Evolutionary conservation across 305 asterid genomes (phyloP), one percentile per base, ranked within the genome.

Genomic region (Fraxinus latifolia): DNA sequence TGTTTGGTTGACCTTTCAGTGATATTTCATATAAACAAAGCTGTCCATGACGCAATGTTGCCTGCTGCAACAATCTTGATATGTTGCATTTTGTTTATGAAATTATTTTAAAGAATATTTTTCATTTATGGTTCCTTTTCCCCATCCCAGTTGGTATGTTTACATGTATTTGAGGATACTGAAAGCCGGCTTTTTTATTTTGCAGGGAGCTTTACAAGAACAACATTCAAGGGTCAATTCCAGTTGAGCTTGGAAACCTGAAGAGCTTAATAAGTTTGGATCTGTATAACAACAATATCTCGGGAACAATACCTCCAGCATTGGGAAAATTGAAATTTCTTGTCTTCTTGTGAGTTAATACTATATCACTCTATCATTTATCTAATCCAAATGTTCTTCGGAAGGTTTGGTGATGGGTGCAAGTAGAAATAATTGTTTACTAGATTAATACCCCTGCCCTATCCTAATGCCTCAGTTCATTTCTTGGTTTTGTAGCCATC

Each of bases 231-330:
- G 99, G 98, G 37, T 74, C 84, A 74, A 91, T 95, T 84, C 98
- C 99, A 14, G 82, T 88, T 37, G 99, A 95, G 89, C 91, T 95
- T n/a, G 97, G 99, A 19, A 88, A 91, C 83, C 84, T 95, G 92
- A 95, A 91, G 91, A 91, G 85, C 93, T 89, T 95, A 82, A 91
- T 94, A 77, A 95, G 99, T 87, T 88, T 95, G 97, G 99, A 95
- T 86, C 90, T 95, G 62, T 95, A 95, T 87, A 93, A 94, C 97
- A 94, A 94, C 84, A 95, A 95, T 81, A 83, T 94, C 53, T 85
- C 98, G 9, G 98, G 99, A 75, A 80, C 80, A 53, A 89, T 94
- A 83, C 98, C 97, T 29, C 81, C 89, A 37, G 87, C 97, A 47
- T 86, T 96, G 80, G 99, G 95, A 81, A 91, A 92, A 31, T 87